Evolutionary conservation across 2,329 filamentous ascomycete species (phyloP).

Genomic region (Neofusicoccum sp.): DNA sequence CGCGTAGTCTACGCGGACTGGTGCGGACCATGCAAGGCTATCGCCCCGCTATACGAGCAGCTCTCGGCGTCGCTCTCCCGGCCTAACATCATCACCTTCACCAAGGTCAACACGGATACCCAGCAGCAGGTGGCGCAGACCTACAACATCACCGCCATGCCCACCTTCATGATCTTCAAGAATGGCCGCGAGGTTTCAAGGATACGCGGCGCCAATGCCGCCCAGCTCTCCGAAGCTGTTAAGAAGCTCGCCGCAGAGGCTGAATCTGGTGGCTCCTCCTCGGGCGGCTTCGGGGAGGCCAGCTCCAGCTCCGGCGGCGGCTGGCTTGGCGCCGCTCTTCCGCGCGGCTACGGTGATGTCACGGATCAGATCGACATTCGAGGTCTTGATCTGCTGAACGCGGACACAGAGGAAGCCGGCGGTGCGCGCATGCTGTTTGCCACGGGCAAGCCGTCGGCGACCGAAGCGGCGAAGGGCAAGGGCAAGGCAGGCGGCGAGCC

Average conservation of each 20-base stretch:
- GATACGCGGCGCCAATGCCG: constrained; percentile 73
- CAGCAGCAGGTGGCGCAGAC: constrained; percentile 73
- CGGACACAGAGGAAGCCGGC: constrained; percentile 71
- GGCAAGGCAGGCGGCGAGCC: constrained; percentile 57
- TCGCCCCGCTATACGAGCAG: constrained; percentile 80
- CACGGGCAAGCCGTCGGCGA: constrained; percentile 63
- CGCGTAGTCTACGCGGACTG: constrained; percentile 80
- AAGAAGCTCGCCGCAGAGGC: constrained; percentile 71
- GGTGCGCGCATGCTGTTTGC: constrained; percentile 75
- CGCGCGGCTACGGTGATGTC: constrained; percentile 81
- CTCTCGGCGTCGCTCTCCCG: constrained; percentile 72
- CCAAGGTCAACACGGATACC: constrained; percentile 81
- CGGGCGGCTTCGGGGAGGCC: constrained; percentile 44
- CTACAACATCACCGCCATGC: constrained; percentile 77
- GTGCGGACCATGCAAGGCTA: constrained; percentile 81
- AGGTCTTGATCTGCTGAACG: constrained; percentile 85
- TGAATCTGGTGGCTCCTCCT: constrained; percentile 46
- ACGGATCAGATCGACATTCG: constrained; percentile 78
- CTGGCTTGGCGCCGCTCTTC: constrained; percentile 77
- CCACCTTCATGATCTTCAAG: constrained; percentile 85
- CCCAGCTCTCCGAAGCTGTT: constrained; percentile 70
- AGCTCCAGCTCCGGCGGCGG: constrained; percentile 46
- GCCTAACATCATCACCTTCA: constrained; percentile 75
- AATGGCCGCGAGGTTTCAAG: constrained; percentile 68
- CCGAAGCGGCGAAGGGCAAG: constrained; percentile 50